These are phyloP conservation scores for Colletotrichum truncatum DNA, from an alignment of 2,329 filamentous ascomycete species.

Conservation along the genomic window DNA sequence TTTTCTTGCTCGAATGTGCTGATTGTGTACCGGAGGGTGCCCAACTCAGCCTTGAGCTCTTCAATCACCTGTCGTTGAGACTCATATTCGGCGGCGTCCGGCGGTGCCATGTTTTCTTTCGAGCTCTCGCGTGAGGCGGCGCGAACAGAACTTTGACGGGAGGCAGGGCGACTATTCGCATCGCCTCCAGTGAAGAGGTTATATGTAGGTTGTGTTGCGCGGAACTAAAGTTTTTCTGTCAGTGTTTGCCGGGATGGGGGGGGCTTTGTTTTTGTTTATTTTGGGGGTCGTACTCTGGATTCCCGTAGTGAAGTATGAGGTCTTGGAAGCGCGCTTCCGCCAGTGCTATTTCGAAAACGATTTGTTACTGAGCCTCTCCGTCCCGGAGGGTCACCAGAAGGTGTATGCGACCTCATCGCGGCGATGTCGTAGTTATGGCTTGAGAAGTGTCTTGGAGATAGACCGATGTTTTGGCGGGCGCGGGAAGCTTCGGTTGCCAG, in stretches of 20 bases:
- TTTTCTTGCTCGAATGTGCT: constrained; percentile 89
- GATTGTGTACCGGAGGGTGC: constrained; percentile 86
- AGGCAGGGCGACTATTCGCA: constrained; percentile 44
- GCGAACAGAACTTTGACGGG: constrained; percentile 54
- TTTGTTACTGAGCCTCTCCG: constrained; percentile 40
- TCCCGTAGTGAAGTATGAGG: constrained; percentile 46
- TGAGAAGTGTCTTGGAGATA: constrained; percentile 19
- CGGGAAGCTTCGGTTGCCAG: constrained; percentile 5
- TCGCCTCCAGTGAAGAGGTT: constrained; percentile 68
- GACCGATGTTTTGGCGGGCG: constrained; percentile 24
- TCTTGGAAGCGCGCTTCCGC: constrained; percentile 46
- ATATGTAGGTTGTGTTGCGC: constrained; percentile 64
- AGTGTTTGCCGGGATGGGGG: constrained; percentile 2
- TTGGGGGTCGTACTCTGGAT: constrained; percentile 46
- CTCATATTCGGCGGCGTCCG: constrained; percentile 68
- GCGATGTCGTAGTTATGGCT: constrained; percentile 36
- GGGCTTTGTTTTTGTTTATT: constrained; percentile 26
- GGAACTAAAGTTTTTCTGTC: constrained; percentile 46
- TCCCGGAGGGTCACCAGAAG: constrained; percentile 38
- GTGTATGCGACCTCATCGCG: constrained; percentile 39
- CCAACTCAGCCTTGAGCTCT: constrained; percentile 88
- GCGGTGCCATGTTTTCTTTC: constrained; percentile 68
- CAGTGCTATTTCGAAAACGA: constrained; percentile 46
- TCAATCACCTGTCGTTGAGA: constrained; percentile 69
- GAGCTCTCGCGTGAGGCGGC: constrained; percentile 65